A percentile compares a stretch with the other conserved stretches of the same genome.
Conservation (phyloP, 352 stramenopile species). For the Phytophthora litchii region DNA sequence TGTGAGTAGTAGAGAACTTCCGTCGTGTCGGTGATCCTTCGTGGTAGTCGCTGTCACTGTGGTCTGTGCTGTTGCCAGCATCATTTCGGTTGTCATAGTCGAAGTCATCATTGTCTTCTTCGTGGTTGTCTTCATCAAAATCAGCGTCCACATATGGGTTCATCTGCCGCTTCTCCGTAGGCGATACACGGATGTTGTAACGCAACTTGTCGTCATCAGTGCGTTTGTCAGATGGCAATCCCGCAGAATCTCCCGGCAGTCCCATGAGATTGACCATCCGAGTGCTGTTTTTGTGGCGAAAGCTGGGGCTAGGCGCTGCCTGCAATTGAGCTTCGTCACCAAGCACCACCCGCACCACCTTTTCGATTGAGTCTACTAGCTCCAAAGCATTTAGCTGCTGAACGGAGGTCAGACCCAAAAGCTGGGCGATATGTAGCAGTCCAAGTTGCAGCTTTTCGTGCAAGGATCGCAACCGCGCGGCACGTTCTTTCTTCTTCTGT, state of each 20-base stretch:
- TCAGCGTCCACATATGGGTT: slow-evolving; percentile 66
- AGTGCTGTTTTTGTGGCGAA: slow-evolving; percentile 80
- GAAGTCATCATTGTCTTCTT: slow-evolving; percentile 34
- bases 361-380: slow-evolving; percentile 74
- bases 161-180: slow-evolving; percentile 53
- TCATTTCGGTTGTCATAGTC: slow-evolving; percentile 21
- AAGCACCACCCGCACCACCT: slow-evolving; percentile 73
- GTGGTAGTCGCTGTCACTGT: slow-evolving; percentile 12
- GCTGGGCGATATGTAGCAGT: slow-evolving; percentile 77
- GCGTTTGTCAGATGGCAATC: slow-evolving; percentile 45
- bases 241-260: slow-evolving; percentile 28
- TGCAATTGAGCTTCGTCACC: slow-evolving; percentile 78
- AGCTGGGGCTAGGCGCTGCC: slow-evolving; percentile 45
- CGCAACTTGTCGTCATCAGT: slow-evolving; percentile 65
- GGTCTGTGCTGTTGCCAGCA: slow-evolving; percentile 10
- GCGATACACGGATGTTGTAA: slow-evolving; percentile 80
- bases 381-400: slow-evolving; percentile 65
- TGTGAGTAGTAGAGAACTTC: background rate
- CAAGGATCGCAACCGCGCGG: slow-evolving; percentile 56
- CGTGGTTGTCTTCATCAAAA: slow-evolving; percentile 33
- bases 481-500: slow-evolving; percentile 78
- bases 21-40: slow-evolving; percentile 2
- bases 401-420: slow-evolving; percentile 55
- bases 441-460: slow-evolving; percentile 78
- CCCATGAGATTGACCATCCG: slow-evolving; percentile 42